A percentile compares a stretch with the other conserved stretches of the same genome.
Conservation (phyloP, 2,329 filamentous ascomycete species). For the Aspergillus quadrilineatus region DNA sequence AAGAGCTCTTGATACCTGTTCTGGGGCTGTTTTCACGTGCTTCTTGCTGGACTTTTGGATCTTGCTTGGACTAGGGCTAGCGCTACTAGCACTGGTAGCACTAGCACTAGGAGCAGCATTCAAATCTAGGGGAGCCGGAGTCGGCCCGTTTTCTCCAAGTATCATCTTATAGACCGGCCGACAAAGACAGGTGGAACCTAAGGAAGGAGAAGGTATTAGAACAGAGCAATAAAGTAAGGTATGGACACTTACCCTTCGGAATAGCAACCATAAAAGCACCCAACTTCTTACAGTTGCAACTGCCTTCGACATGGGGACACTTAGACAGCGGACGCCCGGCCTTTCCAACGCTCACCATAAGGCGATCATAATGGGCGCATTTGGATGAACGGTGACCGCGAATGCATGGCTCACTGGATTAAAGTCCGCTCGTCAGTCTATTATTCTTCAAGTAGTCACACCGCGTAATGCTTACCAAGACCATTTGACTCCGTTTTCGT, state of each 20-base stretch:
- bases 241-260: conserved; percentile 38
- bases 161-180: conserved; percentile 43
- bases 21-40: conserved; percentile 35
- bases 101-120: conserved; percentile 14
- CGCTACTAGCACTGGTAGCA: conserved; percentile 12
- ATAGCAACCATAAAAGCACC: conserved; percentile 48
- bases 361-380: conserved; percentile 49
- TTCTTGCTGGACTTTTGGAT: conserved; percentile 37
- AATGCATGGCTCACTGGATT: conserved; percentile 47
- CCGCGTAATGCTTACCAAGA: conserved; percentile 38
- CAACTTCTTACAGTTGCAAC: conserved; percentile 43
- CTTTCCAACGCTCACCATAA: conserved; percentile 52
- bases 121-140: conserved; percentile 14
- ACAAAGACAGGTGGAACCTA: conserved; percentile 43
- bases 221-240: background rate
- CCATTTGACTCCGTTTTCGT: conserved; percentile 48
- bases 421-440: background rate
- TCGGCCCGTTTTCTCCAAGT: conserved; percentile 23
- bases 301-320: conserved; percentile 47
- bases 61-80: conserved; percentile 28
- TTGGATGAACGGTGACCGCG: conserved; percentile 51
- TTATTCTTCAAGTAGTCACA: background rate
- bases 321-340: conserved; percentile 49
- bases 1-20: conserved; percentile 37
- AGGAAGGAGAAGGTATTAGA: conserved; percentile 13